These are phyloP conservation scores for Candida awuae DNA, from an alignment of 805 yeast species.

Conservation along the genomic window DNA sequence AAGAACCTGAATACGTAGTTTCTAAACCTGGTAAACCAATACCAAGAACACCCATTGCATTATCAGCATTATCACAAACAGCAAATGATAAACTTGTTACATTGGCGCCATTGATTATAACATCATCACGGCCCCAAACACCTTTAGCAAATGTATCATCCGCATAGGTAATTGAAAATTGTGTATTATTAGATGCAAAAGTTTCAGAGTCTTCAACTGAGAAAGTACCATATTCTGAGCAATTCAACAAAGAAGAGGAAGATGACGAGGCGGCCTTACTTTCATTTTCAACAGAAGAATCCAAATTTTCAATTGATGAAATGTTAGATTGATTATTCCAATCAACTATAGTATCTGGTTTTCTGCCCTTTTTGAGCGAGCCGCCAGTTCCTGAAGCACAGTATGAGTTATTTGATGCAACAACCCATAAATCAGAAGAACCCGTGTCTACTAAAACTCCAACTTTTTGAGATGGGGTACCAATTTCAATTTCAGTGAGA, in stretches of 20 bases:
- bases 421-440: slow-evolving; percentile 66
- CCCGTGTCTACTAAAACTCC: slow-evolving; percentile 65
- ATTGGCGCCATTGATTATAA: slow-evolving; percentile 41
- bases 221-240: slow-evolving; percentile 43
- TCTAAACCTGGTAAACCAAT: slow-evolving; percentile 67
- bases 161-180: slow-evolving; percentile 39
- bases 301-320: neutral
- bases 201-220: slow-evolving; percentile 33
- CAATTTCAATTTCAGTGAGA: slow-evolving; percentile 39
- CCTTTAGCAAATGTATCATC: slow-evolving; percentile 44
- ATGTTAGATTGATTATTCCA: neutral
- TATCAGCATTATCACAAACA: slow-evolving; percentile 56
- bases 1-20: slow-evolving; percentile 36
- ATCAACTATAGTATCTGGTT: slow-evolving; percentile 2
- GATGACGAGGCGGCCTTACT: slow-evolving; percentile 2
- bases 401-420: slow-evolving; percentile 41
- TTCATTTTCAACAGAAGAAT: neutral
- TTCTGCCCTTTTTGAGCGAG: slow-evolving; percentile 8
- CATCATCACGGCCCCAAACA: slow-evolving; percentile 54
- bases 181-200: slow-evolving; percentile 34
- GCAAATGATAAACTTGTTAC: slow-evolving; percentile 58
- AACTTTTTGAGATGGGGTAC: slow-evolving; percentile 49
- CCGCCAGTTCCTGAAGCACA: slow-evolving; percentile 24
- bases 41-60: slow-evolving; percentile 65
- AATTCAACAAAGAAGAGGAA: slow-evolving; percentile 22